Evolutionary conservation across 345 rosid species (phyloP).

Genomic region (Noccaea caerulescens): DNA sequence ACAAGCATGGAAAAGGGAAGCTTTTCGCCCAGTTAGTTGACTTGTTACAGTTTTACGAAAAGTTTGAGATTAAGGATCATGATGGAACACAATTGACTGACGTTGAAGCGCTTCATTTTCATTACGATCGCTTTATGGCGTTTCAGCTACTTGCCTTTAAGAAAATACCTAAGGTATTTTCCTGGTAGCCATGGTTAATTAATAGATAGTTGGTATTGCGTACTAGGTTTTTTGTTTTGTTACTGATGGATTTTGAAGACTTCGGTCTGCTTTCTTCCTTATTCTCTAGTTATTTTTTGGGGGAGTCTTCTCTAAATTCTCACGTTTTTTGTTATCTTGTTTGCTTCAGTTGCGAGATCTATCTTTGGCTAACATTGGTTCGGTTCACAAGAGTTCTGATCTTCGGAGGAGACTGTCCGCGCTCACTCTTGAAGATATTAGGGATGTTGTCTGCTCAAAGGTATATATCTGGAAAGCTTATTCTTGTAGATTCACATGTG

Average conservation of each 20-base stretch:
- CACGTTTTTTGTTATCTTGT: slow-evolving; percentile 20
- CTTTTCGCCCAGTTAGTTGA: slow-evolving; percentile 96
- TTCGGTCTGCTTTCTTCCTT: slow-evolving; percentile 18
- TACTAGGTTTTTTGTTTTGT: not conserved
- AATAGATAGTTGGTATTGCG: slow-evolving; percentile 22
- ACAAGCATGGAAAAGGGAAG: slow-evolving; percentile 84
- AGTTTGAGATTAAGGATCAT: slow-evolving; percentile 98
- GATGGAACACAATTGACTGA: slow-evolving; percentile 91
- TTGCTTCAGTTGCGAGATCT: slow-evolving; percentile 78
- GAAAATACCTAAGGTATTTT: slow-evolving; percentile 85
- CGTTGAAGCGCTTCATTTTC: slow-evolving; percentile 89
- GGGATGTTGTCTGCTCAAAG: slow-evolving; percentile 92
- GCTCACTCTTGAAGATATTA: slow-evolving; percentile 76
- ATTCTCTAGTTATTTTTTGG: slow-evolving; percentile 23
- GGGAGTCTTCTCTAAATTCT: slow-evolving; percentile 11
- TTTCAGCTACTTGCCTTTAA: slow-evolving; percentile 91
- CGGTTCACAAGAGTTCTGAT: slow-evolving; percentile 86
- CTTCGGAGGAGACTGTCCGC: slow-evolving; percentile 83
- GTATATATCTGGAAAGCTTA: slow-evolving; percentile 49
- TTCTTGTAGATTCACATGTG: slow-evolving; percentile 17
- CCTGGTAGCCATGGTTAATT: slow-evolving; percentile 17
- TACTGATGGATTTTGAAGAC: slow-evolving; percentile 22
- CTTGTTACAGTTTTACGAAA: slow-evolving; percentile 92
- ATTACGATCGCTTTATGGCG: slow-evolving; percentile 83
- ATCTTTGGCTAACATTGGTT: slow-evolving; percentile 82